A percentile compares a stretch with the other conserved stretches of the same genome.
Conservation (phyloP, 306 rosid species). For the Lathyrus aphaca region DNA sequence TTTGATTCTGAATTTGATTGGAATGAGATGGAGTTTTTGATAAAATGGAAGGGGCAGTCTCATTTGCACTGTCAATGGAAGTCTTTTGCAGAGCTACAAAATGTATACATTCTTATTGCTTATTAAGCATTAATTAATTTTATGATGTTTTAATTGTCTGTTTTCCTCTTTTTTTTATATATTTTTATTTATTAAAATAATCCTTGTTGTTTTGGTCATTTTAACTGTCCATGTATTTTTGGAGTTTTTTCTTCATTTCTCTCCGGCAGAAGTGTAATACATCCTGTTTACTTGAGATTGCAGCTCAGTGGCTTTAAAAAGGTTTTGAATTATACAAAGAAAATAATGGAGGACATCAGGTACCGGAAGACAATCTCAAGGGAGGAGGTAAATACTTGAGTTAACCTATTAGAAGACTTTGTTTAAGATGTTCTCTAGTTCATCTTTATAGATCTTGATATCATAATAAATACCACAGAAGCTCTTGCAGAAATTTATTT, state of each 20-base stretch:
- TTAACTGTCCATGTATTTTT: conserved; percentile 22
- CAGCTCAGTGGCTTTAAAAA: conserved; percentile 99
- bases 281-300: conserved; percentile 47
- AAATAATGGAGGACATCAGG: conserved; percentile 81
- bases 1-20: conserved; percentile 86
- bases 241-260: conserved; percentile 28
- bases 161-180: conserved; percentile 14
- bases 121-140: conserved; percentile 28
- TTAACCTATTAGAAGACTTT: conserved; percentile 16
- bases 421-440: conserved; percentile 26
- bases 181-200: neutral
- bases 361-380: conserved; percentile 78
- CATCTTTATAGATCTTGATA: conserved; percentile 17
- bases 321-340: conserved; percentile 90
- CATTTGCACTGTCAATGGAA: conserved; percentile 99
- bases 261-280: conserved; percentile 38
- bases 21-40: conserved; percentile 82
- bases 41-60: conserved; percentile 99
- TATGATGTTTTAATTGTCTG: conserved; percentile 16
- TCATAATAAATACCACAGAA: conserved; percentile 10
- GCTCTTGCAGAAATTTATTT: conserved; percentile 22
- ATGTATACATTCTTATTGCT: conserved; percentile 52
- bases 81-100: conserved; percentile 89
- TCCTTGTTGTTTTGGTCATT: conserved; percentile 18
- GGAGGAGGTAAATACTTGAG: conserved; percentile 79